Evolutionary conservation across 805 yeast species (phyloP).

Genomic region (Candida sonorensis): DNA sequence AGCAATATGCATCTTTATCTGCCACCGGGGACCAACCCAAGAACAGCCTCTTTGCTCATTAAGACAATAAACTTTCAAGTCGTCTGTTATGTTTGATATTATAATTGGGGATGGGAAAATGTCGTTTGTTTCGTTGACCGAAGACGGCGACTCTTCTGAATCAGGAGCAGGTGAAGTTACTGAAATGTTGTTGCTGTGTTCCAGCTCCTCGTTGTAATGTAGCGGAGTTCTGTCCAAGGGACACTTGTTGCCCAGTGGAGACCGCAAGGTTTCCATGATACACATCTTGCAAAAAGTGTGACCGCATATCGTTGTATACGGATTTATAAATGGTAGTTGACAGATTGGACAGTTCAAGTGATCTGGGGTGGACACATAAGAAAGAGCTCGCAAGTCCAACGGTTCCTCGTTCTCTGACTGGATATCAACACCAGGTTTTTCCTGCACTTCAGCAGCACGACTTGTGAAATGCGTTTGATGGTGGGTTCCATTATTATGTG

Average conservation of each 20-base stretch:
- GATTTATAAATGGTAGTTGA: conserved; percentile 53
- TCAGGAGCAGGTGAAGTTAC: too few relatives aligned
- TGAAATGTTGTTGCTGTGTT: conserved; percentile 1
- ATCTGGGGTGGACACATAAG: conserved; percentile 21
- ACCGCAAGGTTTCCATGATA: conserved; percentile 37
- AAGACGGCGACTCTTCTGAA: too few relatives aligned
- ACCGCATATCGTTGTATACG: conserved; percentile 59
- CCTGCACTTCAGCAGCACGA: too few relatives aligned
- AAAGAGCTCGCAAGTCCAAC: conserved; percentile 21
- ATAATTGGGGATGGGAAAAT: conserved; percentile 49
- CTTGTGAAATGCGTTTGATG: too few relatives aligned
- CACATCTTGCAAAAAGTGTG: conserved; percentile 62
- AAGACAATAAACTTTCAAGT: conserved; percentile 49
- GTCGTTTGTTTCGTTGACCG: conserved; percentile 24
- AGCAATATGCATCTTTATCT: conserved; percentile 42
- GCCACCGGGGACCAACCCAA: conserved; percentile 55
- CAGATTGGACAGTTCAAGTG: conserved; percentile 56
- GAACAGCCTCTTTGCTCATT: conserved; percentile 47
- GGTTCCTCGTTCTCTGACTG: conserved; percentile 3
- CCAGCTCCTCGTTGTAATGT: conserved; percentile 12
- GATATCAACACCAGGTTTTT: conserved; percentile 6
- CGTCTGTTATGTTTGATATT: conserved; percentile 54
- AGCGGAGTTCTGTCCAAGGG: conserved; percentile 57
- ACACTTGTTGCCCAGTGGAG: conserved; percentile 35
- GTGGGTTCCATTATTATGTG: too few relatives aligned